These are phyloP conservation scores for Epichloe typhina DNA, from an alignment of 2,329 filamentous ascomycete species.

Conservation along the genomic window DNA sequence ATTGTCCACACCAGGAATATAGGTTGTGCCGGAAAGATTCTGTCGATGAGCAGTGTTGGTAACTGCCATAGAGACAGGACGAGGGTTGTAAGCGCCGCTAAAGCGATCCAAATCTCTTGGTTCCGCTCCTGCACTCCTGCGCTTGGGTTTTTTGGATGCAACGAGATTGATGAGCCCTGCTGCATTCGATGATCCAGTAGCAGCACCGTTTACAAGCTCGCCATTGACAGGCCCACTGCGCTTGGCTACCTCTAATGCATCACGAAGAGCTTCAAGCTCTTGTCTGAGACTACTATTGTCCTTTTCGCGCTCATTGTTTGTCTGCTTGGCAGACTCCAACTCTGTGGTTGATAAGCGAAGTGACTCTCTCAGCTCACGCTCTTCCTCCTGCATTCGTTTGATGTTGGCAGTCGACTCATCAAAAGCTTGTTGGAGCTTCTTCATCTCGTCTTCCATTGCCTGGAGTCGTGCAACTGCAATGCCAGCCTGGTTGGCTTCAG, in stretches of 20 bases:
- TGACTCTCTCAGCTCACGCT: conserved; percentile 71
- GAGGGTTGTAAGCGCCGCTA: conserved; percentile 83
- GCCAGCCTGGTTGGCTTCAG: conserved; percentile 93
- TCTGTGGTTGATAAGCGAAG: conserved; percentile 69
- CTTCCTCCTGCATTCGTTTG: conserved; percentile 89
- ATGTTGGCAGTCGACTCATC: conserved; percentile 84
- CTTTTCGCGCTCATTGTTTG: conserved; percentile 62
- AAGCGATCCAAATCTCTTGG: conserved; percentile 77
- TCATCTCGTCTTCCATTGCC: conserved; percentile 92
- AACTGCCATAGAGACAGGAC: conserved; percentile 92
- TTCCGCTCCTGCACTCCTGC: conserved; percentile 81
- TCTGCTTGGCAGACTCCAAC: conserved; percentile 64
- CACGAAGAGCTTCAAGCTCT: conserved; percentile 79
- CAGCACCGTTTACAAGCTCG: conserved; percentile 27
- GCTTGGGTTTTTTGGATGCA: conserved; percentile 91
- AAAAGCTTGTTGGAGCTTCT: conserved; percentile 75
- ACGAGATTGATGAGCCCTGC: conserved; percentile 92
- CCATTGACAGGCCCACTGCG: conserved; percentile 65
- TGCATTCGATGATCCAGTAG: conserved; percentile 35
- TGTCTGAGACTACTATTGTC: conserved; percentile 79
- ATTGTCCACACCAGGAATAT: conserved; percentile 71
- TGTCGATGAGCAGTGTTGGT: conserved; percentile 53
- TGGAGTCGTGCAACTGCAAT: conserved; percentile 83
- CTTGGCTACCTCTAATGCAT: conserved; percentile 81
- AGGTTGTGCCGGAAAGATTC: conserved; percentile 60